Evolutionary conservation across 768 basidiomycete species (phyloP).

Genomic region (Butyriboletus loyo): DNA sequence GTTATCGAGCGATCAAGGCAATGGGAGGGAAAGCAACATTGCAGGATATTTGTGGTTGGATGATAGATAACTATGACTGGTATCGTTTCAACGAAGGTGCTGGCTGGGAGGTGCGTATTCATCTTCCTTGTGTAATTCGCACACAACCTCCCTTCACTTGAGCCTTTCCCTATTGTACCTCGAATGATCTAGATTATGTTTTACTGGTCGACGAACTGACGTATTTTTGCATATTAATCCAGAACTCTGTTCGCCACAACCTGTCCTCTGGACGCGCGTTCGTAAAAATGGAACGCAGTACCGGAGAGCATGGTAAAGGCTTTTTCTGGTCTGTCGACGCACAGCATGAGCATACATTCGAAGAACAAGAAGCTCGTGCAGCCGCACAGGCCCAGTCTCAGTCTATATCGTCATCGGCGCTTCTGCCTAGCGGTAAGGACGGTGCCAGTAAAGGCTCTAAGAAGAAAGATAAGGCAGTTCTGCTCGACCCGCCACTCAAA

Average conservation of each 20-base stretch:
- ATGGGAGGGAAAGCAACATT: constrained; percentile 84
- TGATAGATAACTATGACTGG: constrained; percentile 84
- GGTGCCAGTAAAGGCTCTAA: constrained; percentile 30
- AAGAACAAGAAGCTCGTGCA: constrained; percentile 62
- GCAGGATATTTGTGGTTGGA: constrained; percentile 91
- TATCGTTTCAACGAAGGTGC: constrained; percentile 79
- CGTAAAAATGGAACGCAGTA: constrained; percentile 81
- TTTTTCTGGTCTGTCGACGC: constrained; percentile 93
- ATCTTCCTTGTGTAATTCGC: not conserved
- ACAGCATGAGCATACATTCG: constrained; percentile 60
- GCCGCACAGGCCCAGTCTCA: constrained; percentile 31
- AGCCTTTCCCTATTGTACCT: not conserved
- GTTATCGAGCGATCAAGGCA: constrained; percentile 82
- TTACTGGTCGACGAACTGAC: constrained; percentile 10
- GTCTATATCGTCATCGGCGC: constrained; percentile 22
- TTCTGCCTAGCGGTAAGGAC: constrained; percentile 36
- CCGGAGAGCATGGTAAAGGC: constrained; percentile 86
- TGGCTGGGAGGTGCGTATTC: constrained; percentile 81
- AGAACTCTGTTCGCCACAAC: constrained; percentile 95
- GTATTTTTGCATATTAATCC: constrained; percentile 5
- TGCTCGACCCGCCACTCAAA: constrained; percentile 62
- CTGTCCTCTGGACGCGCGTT: constrained; percentile 92
- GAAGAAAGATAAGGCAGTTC: constrained; percentile 59
- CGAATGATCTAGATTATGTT: not conserved
- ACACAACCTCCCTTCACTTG: not conserved